Evolutionary conservation across 2,329 filamentous ascomycete genomes (phyloP), one percentile per base, ranked within the genome.

Genomic region (Hypoxylon sp.): DNA sequence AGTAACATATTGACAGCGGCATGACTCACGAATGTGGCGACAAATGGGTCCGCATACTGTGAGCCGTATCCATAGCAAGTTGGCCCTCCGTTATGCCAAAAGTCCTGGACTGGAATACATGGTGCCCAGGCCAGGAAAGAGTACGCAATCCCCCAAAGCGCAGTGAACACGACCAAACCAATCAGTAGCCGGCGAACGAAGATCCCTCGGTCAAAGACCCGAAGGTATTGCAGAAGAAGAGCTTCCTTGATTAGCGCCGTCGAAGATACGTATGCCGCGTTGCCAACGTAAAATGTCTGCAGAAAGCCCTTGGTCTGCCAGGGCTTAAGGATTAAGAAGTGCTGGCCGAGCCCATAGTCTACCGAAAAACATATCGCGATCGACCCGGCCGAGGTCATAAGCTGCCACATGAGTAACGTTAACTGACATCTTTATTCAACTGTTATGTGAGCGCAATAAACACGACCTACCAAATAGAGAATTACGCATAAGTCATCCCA

Each of bases 51-150:
- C 1, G 72, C 40, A 4, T 69, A 28, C 22, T 68, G 69, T 2
- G 76, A 75, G n/a, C 75, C 75, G 53, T 76, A 78, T 3, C 67
- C 76, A 59, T 73, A 78, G 60, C 77, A 77, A 14, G 33, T 48
- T 2, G 60, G 59, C 6, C 60, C 63, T n/a, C 60, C 61, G 1
- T 65, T 52, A n/a, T 59, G 51, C 70, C 71, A 73, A 53, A 70
- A 70, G 22, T 70, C 58, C 11, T 46, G 32, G 14, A 73, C 70
- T 4, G 73, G 74, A 1, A 71, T 22, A 48, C 76, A 78, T 5
- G 76, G 75, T 0, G 77, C 54, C 72, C 73, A 77, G n/a, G 76
- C 73, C 16, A 78, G 54, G 20, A 76, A 68, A 5, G 71, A 72
- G 46, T 75, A 78, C 1, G 70, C 68, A 24, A 73, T 9, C 0